Evolutionary conservation across 2,329 filamentous ascomycete genomes (phyloP).

Genomic region (Raffaelea arxii): DNA sequence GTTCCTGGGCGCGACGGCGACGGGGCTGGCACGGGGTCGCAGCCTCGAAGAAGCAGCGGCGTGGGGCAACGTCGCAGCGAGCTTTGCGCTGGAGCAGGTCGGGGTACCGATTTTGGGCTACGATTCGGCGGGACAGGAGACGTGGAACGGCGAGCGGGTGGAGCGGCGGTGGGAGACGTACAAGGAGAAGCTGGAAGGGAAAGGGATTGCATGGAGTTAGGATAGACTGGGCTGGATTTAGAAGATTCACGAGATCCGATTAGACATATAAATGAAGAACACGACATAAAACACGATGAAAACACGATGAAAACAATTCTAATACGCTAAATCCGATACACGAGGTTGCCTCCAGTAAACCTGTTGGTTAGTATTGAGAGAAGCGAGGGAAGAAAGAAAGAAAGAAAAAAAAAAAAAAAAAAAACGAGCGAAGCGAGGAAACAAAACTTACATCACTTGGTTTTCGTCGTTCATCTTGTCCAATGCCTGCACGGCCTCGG

Average conservation of each 20-base stretch:
- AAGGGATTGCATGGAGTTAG: not conserved
- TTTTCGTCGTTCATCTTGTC: conserved; percentile 73
- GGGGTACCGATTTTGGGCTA: conserved; percentile 58
- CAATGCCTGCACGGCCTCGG: conserved; percentile 69
- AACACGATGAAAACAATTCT: conserved; percentile 1
- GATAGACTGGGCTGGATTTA: not conserved
- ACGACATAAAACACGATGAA: not conserved
- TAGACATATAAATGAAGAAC: not conserved
- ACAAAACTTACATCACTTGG: conserved; percentile 82
- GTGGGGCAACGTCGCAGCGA: conserved; percentile 75
- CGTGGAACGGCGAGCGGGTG: conserved; percentile 51
- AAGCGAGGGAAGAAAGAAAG: not conserved
- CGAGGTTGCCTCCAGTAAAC: conserved; percentile 52
- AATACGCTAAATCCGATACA: conserved; percentile 53
- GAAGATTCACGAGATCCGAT: too few species aligned
- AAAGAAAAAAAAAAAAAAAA: not conserved
- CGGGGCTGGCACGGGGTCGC: conserved; percentile 50
- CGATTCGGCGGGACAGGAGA: conserved; percentile 37
- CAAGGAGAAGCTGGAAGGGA: conserved; percentile 23
- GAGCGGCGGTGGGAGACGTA: conserved; percentile 43
- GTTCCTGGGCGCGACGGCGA: conserved; percentile 58
- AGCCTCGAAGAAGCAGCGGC: conserved; percentile 59
- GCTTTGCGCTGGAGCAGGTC: conserved; percentile 90
- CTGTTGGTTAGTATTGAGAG: conserved; percentile 21
- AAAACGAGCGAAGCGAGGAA: not conserved